phyloP scores from a whole-genome alignment of 108 stramenopile genomes.

The Nitzschia sp. region DNA sequence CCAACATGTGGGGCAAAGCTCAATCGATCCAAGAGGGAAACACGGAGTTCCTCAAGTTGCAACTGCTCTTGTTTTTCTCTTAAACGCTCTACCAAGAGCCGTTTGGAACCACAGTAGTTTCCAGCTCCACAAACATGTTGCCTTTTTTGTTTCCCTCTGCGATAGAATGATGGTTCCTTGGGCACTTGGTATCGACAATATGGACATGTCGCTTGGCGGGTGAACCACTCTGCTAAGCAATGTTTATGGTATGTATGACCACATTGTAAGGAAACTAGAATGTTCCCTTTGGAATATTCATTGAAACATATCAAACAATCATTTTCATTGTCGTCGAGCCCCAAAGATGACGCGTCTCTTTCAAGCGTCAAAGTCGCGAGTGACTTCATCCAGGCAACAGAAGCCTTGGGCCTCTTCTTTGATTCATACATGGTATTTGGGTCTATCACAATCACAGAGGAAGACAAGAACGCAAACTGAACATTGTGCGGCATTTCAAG shows the following conservation, averaged over 20 bases:
- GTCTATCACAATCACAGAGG: too few relatives aligned
- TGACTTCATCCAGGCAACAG: neutral
- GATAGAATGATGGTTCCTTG: neutral
- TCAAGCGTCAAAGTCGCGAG: neutral
- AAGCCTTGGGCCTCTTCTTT: neutral
- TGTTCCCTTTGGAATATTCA: neutral
- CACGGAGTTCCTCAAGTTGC: neutral
- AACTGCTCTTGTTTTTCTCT: neutral
- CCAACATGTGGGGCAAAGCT: neutral
- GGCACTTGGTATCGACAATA: neutral
- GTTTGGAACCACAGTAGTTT: neutral
- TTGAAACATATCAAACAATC: neutral
- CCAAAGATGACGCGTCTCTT: neutral
- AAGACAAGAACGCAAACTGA: too few relatives aligned
- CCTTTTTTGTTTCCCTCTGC: neutral
- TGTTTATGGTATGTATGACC: neutral
- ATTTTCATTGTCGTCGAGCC: neutral
- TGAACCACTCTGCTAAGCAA: neutral
- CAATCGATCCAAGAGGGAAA: constrained; percentile 1
- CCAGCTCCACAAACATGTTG: neutral
- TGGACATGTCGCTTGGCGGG: constrained; percentile 1
- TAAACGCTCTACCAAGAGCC: neutral
- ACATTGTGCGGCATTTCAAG: too few relatives aligned
- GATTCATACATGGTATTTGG: too few relatives aligned
- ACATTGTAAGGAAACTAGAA: neutral